Base-by-base conservation (phyloP, 805 yeast species). In the Ogataea minuta region DNA sequence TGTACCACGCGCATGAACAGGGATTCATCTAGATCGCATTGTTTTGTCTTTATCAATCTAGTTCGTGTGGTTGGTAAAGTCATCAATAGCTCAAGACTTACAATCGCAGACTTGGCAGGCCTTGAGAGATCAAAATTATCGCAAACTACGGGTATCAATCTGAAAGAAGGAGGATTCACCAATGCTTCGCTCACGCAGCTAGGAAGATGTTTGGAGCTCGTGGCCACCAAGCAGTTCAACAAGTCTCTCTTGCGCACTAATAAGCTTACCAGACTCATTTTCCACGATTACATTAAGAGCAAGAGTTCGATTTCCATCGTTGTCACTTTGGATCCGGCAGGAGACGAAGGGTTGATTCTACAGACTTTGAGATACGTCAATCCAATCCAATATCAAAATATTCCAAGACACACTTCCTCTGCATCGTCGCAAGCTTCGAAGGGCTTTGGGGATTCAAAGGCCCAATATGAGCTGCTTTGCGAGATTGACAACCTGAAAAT, bases 31-130 rank as follows among this genome's bases (percentile, higher is more conserved):
- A 63, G 79, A 44, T 74, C 79, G 1, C 81, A 76, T 48, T 66
- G 76, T n/a, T 72, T 76, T 47, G 58, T 70, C 3, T 65, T 68
- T 38, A 60, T 76, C 33, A 71, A 72, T 41, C 44, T 68, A 5
- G 23, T 52, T 9, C 55, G 50, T 29, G 41, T 44, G 14, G 44
- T 45, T 38, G 60, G 62, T 16, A 36, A 34, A 13, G 32, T 49
- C 31, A 27, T 59, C 2, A 52, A 47, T 25, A 52, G 62, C 2
- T 53, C 74, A 4, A 62, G 75, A 33, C 56, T 76, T 19, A 70
- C 74, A 0, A 54, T 77, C 28, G 74, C 73, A 0, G 81, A 77
- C 46, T 49, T 77, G 13, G 78, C 80, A 2, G 60, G 80, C 1
- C 63, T 76, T 7, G 80, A 76, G 53, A 62, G 79, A 48, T 62